phyloP scores from a whole-genome alignment of 1,139 yeast genomes.

The Pichia sp. region DNA sequence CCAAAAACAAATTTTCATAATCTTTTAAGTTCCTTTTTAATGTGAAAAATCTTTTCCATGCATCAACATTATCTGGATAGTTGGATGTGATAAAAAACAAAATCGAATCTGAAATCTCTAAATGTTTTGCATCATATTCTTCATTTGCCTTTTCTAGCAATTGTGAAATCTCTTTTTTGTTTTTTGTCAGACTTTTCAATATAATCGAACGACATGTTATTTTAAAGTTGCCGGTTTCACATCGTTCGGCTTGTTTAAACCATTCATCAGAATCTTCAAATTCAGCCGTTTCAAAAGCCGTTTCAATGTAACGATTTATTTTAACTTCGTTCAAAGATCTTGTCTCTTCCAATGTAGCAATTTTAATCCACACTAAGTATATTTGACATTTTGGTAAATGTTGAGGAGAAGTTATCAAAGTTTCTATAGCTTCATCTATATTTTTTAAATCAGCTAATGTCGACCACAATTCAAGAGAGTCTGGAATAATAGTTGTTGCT shows the following conservation, averaged over 20 bases:
- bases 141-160: background rate
- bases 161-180: slow-evolving; percentile 13
- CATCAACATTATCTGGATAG: slow-evolving; percentile 42
- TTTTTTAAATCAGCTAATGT: slow-evolving; percentile 30
- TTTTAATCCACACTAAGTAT: slow-evolving; percentile 64
- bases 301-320: slow-evolving; percentile 41
- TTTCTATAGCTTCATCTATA: slow-evolving; percentile 40
- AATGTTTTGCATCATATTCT: slow-evolving; percentile 31
- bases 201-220: slow-evolving; percentile 39
- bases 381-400: slow-evolving; percentile 38
- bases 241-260: slow-evolving; percentile 36
- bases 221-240: slow-evolving; percentile 36
- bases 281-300: slow-evolving; percentile 43
- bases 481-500: slow-evolving; percentile 67
- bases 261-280: slow-evolving; percentile 37
- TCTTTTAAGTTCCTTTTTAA: slow-evolving; percentile 36
- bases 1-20: slow-evolving; percentile 33
- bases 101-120: slow-evolving; percentile 41
- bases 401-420: slow-evolving; percentile 57
- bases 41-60: slow-evolving; percentile 52
- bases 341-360: slow-evolving; percentile 65
- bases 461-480: slow-evolving; percentile 61
- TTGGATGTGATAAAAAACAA: slow-evolving; percentile 42
- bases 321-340: slow-evolving; percentile 38
- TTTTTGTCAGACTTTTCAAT: slow-evolving; percentile 18